A percentile compares a stretch with the other conserved stretches of the same genome.
These are phyloP conservation scores for Populus pruinosa DNA, from an alignment of 345 rosid species.

Conservation along the genomic window DNA sequence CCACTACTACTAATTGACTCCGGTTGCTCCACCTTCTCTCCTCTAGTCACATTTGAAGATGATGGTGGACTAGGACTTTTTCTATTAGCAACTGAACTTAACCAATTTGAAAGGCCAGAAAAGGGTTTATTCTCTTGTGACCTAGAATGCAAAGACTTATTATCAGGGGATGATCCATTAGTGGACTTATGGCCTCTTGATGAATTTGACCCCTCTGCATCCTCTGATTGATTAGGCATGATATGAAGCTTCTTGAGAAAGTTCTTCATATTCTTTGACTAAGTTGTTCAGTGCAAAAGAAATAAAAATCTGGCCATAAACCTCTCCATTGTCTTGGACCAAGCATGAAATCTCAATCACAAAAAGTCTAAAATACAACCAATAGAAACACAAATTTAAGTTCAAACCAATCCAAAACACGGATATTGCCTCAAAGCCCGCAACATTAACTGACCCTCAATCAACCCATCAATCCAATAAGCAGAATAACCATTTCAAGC, in stretches of 20 bases:
- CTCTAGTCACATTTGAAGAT: constrained; percentile 50
- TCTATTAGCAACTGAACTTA: constrained; percentile 64
- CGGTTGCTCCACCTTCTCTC: constrained; percentile 44
- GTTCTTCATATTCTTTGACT: constrained; percentile 69
- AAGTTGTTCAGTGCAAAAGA: constrained; percentile 41
- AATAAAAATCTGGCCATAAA: constrained; percentile 47
- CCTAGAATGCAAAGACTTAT: constrained; percentile 33
- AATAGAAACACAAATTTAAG: neutral
- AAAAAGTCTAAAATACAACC: constrained; percentile 2
- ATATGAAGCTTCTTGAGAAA: constrained; percentile 85
- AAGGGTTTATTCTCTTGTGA: constrained; percentile 60
- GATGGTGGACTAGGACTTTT: constrained; percentile 57
- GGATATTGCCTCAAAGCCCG: constrained; percentile 13
- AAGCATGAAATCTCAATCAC: constrained; percentile 40
- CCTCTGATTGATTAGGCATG: constrained; percentile 56
- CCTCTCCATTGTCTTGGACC: constrained; percentile 70
- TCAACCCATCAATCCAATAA: constrained; percentile 25
- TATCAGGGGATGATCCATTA: constrained; percentile 45
- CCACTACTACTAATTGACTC: constrained; percentile 42
- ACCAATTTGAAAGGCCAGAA: constrained; percentile 76
- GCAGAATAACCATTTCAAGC: constrained; percentile 34
- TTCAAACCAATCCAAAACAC: constrained; percentile 16
- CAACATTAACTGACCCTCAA: constrained; percentile 16
- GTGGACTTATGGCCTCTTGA: constrained; percentile 49
- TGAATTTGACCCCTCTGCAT: constrained; percentile 59